Evolutionary conservation across 441 rosid species (phyloP).

Genomic region (Viola pubescens): DNA sequence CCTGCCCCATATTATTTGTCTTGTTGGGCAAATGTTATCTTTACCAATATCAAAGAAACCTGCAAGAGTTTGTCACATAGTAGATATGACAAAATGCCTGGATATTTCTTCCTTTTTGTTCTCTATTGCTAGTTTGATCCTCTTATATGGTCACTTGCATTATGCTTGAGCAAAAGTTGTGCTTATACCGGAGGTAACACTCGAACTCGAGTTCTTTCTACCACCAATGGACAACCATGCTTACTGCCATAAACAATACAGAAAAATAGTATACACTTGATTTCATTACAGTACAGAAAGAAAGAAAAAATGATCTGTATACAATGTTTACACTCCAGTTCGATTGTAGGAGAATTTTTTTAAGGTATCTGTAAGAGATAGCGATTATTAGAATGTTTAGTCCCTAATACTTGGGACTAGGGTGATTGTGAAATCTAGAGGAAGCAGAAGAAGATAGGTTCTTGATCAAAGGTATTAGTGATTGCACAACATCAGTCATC

Average conservation of each 20-base stretch:
- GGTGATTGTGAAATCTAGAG: slow-evolving; percentile 31
- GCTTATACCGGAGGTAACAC: background rate
- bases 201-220: no score
- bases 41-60: no score
- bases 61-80: background rate
- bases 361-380: no score
- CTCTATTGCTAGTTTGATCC: background rate
- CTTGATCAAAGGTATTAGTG: slow-evolving; percentile 72
- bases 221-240: no score
- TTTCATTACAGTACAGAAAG: no score
- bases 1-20: background rate
- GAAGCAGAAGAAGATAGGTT: slow-evolving; percentile 37
- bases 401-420: slow-evolving; percentile 23
- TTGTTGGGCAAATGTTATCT: background rate
- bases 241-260: no score
- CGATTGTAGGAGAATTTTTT: no score
- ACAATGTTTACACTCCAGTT: no score
- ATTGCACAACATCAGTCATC: slow-evolving; percentile 87
- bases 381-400: no score
- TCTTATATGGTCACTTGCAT: background rate
- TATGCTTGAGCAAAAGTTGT: background rate
- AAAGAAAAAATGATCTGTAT: no score
- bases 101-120: background rate
- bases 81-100: background rate
- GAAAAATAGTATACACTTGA: no score